Conservation (phyloP, 2,329 filamentous ascomycete genomes). For the Chalara sp. region DNA sequence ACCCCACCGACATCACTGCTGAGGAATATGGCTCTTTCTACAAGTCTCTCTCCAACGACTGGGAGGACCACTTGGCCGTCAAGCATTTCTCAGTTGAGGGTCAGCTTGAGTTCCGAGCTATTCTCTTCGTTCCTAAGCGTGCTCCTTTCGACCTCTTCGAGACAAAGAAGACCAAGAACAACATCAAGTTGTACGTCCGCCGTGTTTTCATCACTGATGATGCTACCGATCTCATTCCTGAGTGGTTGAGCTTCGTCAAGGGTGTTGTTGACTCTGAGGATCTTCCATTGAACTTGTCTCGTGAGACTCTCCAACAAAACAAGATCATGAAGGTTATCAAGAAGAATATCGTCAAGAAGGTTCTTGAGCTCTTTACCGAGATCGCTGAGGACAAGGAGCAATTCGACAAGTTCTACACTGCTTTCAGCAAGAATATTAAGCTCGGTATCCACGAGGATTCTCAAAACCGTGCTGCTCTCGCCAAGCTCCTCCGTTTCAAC, state of each 20-base stretch:
- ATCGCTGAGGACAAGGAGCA: constrained; percentile 99
- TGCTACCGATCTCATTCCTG: constrained; percentile 96
- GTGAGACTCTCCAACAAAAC: constrained; percentile 99
- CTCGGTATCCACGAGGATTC: constrained; percentile 99
- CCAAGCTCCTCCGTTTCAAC: constrained; percentile 98
- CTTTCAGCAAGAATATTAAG: constrained; percentile 99
- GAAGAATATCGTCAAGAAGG: constrained; percentile 99
- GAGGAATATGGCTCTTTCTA: constrained; percentile 99
- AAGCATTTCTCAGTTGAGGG: constrained; percentile 99
- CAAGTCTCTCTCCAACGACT: constrained; percentile 99
- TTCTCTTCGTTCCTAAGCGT: constrained; percentile 99
- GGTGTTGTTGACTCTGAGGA: constrained; percentile 99
- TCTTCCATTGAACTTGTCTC: constrained; percentile 97
- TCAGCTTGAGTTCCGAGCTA: constrained; percentile 99
- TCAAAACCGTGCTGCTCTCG: constrained; percentile 86
- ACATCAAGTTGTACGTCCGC: constrained; percentile 99
- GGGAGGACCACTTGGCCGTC: constrained; percentile 98
- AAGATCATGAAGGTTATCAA: constrained; percentile 99
- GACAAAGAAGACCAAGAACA: constrained; percentile 99
- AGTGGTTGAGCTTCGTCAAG: constrained; percentile 99
- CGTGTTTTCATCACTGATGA: constrained; percentile 99
- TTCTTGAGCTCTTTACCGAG: constrained; percentile 97
- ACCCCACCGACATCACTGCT: constrained; percentile 86
- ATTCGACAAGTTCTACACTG: constrained; percentile 99
- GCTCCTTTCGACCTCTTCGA: constrained; percentile 99